Evolutionary conservation across 768 basidiomycete species (phyloP).

Genomic region (Ephemerocybe angulata): DNA sequence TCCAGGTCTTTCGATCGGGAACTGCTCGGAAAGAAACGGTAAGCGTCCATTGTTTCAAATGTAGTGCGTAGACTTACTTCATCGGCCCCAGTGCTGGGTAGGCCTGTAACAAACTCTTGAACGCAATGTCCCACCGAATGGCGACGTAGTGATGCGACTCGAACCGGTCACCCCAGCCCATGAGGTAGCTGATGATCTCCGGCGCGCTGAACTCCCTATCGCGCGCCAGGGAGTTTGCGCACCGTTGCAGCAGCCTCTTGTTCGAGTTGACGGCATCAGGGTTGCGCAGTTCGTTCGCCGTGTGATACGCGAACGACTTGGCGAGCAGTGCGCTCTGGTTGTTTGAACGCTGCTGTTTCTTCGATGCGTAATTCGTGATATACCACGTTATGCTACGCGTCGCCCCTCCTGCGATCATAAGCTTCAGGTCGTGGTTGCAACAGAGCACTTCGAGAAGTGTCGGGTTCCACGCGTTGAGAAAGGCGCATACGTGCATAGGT

Average conservation of each 20-base stretch:
- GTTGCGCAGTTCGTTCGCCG: constrained; percentile 5
- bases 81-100: neutral
- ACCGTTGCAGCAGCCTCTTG: constrained; percentile 28
- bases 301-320: constrained; percentile 24
- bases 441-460: constrained; percentile 16
- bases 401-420: constrained; percentile 30
- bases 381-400: constrained; percentile 36
- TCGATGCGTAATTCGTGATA: constrained; percentile 35
- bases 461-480: constrained; percentile 28
- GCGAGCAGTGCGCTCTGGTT: constrained; percentile 40
- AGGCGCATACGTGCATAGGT: constrained; percentile 15
- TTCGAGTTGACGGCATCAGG: constrained; percentile 19
- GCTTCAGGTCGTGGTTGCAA: constrained; percentile 39
- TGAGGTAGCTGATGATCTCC: constrained; percentile 35
- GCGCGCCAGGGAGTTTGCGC: constrained; percentile 27
- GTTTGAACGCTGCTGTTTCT: constrained; percentile 32
- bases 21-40: neutral
- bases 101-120: neutral
- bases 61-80: too few species aligned
- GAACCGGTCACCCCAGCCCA: constrained; percentile 39
- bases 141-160: constrained; percentile 33
- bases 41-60: too few species aligned
- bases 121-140: constrained; percentile 29
- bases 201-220: constrained; percentile 37
- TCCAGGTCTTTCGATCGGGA: neutral